phyloP scores from a whole-genome alignment of 768 basidiomycete genomes.

The Inosperma sp. region DNA sequence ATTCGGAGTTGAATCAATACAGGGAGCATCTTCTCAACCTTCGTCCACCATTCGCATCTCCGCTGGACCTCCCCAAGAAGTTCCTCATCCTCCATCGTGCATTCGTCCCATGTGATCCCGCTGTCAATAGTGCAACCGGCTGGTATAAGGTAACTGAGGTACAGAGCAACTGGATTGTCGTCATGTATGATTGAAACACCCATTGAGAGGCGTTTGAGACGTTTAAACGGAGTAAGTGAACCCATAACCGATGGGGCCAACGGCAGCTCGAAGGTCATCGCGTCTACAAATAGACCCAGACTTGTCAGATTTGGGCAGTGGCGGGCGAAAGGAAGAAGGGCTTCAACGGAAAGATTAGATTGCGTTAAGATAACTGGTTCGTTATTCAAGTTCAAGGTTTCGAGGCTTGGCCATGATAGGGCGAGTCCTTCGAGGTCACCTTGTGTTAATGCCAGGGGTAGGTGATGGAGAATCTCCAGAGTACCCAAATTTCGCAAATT shows the following conservation, averaged over 20 bases:
- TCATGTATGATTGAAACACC: constrained; percentile 48
- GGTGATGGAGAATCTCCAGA: constrained; percentile 38
- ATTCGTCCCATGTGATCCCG: constrained; percentile 48
- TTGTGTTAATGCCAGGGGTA: constrained; percentile 35
- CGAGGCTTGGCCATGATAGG: constrained; percentile 40
- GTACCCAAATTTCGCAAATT: constrained; percentile 30
- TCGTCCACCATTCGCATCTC: constrained; percentile 37
- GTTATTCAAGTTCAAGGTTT: constrained; percentile 41
- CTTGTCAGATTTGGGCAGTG: constrained; percentile 37
- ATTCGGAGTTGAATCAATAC: constrained; percentile 39
- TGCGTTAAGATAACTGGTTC: constrained; percentile 36
- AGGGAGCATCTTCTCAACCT: constrained; percentile 40
- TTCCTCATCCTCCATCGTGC: constrained; percentile 7
- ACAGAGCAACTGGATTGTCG: constrained; percentile 43
- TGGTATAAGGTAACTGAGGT: constrained; percentile 50
- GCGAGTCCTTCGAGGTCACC: constrained; percentile 46
- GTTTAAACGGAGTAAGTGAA: constrained; percentile 27
- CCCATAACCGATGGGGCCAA: constrained; percentile 15
- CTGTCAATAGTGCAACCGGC: constrained; percentile 36
- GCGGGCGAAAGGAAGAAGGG: constrained; percentile 38
- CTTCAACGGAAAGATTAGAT: constrained; percentile 33
- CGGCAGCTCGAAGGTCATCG: constrained; percentile 24
- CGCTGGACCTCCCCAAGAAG: no score
- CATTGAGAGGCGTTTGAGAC: constrained; percentile 38
- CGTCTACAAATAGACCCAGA: constrained; percentile 42